Evolutionary conservation across 2,329 filamentous ascomycete species (phyloP).

Genomic region (Ramularia collo-cygni): DNA sequence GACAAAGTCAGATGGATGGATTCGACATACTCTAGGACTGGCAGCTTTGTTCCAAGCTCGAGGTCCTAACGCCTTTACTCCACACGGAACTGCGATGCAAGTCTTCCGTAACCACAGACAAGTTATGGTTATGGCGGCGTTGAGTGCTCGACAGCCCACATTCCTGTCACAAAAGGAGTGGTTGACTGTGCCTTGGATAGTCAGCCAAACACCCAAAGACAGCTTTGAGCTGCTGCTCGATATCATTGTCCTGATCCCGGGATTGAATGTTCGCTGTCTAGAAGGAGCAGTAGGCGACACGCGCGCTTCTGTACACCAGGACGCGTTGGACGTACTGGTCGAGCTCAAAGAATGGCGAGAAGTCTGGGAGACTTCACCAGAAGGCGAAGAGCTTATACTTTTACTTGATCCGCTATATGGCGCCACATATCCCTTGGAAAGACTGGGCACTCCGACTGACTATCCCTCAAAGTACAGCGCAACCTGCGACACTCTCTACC

Average conservation of each 20-base stretch:
- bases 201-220: not conserved
- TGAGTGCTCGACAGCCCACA: not conserved
- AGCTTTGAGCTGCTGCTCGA: not conserved
- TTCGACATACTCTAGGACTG: not conserved
- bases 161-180: not conserved
- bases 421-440: not conserved
- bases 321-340: not conserved
- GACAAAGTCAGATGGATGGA: not conserved
- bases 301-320: not conserved
- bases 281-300: not conserved
- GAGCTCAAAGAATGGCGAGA: not conserved
- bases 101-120: not conserved
- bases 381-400: not conserved
- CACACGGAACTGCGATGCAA: not conserved
- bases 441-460: not conserved
- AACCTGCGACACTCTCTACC: not conserved
- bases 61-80: not conserved
- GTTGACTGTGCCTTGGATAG: not conserved
- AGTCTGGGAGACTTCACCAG: not conserved
- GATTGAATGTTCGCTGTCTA: conserved; percentile 1
- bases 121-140: not conserved
- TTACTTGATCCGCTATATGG: not conserved
- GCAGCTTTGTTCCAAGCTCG: conserved; percentile 1
- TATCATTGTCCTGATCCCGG: not conserved
- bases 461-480: not conserved